These are phyloP conservation scores for Suillus variegatus DNA, from an alignment of 768 basidiomycete species.

Conservation along the genomic window DNA sequence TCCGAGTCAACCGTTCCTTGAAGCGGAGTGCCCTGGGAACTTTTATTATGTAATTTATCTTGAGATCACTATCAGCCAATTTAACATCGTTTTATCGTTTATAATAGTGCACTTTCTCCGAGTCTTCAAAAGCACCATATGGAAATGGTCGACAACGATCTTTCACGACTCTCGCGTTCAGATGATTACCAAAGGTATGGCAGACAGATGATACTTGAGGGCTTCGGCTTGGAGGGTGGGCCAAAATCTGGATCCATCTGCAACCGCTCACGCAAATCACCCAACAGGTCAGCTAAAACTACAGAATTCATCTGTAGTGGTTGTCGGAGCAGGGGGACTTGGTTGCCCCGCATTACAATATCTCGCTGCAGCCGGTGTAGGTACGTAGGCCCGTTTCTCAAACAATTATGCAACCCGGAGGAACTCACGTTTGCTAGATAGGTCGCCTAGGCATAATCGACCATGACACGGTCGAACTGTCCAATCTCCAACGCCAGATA, in stretches of 20 bases:
- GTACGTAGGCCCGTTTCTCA: slow-evolving; percentile 43
- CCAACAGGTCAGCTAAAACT: slow-evolving; percentile 80
- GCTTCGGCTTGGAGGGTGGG: slow-evolving; percentile 82
- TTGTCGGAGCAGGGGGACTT: slow-evolving; percentile 94
- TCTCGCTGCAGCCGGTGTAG: slow-evolving; percentile 89
- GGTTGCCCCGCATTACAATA: slow-evolving; percentile 97
- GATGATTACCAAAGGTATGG: slow-evolving; percentile 91
- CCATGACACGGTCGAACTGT: slow-evolving; percentile 83
- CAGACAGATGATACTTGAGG: slow-evolving; percentile 92
- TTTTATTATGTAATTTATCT: no score
- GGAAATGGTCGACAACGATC: neutral
- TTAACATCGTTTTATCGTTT: no score
- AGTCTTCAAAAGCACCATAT: neutral
- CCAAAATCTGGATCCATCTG: neutral
- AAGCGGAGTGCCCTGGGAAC: no score
- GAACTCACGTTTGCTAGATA: slow-evolving; percentile 30
- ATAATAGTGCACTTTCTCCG: no score
- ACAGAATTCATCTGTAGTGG: slow-evolving; percentile 70
- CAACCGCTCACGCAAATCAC: slow-evolving; percentile 3
- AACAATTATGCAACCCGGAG: neutral
- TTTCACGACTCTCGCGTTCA: slow-evolving; percentile 38
- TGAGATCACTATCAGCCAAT: no score
- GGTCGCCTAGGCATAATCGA: slow-evolving; percentile 87
- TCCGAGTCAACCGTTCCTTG: no score
- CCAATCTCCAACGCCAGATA: slow-evolving; percentile 93